Evolutionary conservation across 495 filamentous ascomycete genomes (phyloP).

Genomic region (Viridothelium virens): DNA sequence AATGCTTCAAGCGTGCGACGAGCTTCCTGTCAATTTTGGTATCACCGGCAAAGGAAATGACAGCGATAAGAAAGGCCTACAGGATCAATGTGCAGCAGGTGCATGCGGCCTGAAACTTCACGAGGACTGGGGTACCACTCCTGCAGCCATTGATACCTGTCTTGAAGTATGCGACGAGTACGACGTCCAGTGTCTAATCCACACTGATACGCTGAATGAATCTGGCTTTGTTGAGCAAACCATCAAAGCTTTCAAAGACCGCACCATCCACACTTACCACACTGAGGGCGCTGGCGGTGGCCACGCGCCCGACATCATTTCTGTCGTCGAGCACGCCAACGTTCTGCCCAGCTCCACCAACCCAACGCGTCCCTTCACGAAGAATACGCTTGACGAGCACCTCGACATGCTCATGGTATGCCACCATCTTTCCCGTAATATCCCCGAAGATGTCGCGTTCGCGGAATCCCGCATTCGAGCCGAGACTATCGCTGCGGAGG

Average conservation of each 20-base stretch:
- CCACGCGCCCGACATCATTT: constrained; percentile 95
- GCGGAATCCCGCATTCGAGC: constrained; percentile 91
- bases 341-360: constrained; percentile 90
- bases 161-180: constrained; percentile 79
- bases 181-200: constrained; percentile 92
- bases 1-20: constrained; percentile 88
- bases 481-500: constrained; percentile 95
- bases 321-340: constrained; percentile 83
- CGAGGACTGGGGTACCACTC: constrained; percentile 95
- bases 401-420: constrained; percentile 99
- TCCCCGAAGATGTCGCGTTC: constrained; percentile 93
- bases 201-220: constrained; percentile 97
- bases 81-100: constrained; percentile 76
- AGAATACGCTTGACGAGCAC: constrained; percentile 93
- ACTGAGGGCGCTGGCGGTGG: constrained; percentile 96
- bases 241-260: constrained; percentile 74
- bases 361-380: constrained; percentile 85
- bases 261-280: constrained; percentile 96
- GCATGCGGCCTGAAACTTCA: constrained; percentile 90
- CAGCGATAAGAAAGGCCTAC: constrained; percentile 58
- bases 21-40: constrained; percentile 81
- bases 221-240: constrained; percentile 95
- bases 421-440: constrained; percentile 86
- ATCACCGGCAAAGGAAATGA: constrained; percentile 98
- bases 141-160: constrained; percentile 87